Evolutionary conservation across 2,329 filamentous ascomycete genomes (phyloP), one percentile per base, ranked within the genome.

Genomic region (Xylaria sp.): DNA sequence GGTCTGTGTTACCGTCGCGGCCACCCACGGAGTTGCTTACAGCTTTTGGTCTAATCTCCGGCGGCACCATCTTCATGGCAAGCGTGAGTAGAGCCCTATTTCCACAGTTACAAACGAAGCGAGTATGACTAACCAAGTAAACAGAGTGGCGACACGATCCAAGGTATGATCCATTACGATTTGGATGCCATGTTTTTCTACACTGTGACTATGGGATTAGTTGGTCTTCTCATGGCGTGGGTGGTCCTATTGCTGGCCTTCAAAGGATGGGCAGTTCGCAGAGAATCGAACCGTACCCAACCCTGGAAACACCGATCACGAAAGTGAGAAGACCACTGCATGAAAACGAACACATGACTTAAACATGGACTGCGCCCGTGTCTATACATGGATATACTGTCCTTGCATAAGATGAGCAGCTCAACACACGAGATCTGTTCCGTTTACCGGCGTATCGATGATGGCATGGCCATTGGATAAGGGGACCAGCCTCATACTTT

Each of bases 111-210:
- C 30, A 12, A 9, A 9, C 24, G 2, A 7, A 50, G 17, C 12
- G 14, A 54, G 47, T 24, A 19, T 45, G 19, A 61, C 71, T 70
- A 67, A 73, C 42, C 12, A 32, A 24, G 19, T 14, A n/a, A 56
- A 56, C 69, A 92, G 89, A 92, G 92, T 69, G 87, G 88, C 64
- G 93, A 97, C 76, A 92, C 92, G 0, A 87, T 98, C 30, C 79
- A 85, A 9, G 88, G 89, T n/a, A 93, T 97, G 83, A 90, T 94
- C 68, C 85, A 87, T 65, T 91, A 94, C 76, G 81, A 90, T 3
- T 82, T 97, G 17, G 92, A 97, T 76, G 93, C 93, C 71, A 98
- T 97, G 94, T 96, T 97, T 80, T 88, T 93, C 69, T 97, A 97
- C 80, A 97, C 93, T 0, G 87, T 97, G 39, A 92, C 90, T 9